Evolutionary conservation across 495 filamentous ascomycete genomes (phyloP).

Genomic region (Aspergillus leporis): DNA sequence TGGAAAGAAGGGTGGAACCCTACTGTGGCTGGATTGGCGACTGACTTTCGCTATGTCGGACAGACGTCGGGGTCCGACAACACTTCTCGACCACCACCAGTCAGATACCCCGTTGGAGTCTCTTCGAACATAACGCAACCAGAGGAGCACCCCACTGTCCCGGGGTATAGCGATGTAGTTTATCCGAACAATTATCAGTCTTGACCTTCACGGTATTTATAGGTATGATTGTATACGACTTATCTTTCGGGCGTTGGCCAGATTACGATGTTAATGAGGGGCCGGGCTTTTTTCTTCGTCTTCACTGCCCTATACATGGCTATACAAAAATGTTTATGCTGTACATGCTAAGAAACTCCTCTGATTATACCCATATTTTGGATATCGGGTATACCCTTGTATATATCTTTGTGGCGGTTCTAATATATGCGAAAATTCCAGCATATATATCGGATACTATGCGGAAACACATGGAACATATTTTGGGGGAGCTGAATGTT

Average conservation of each 20-base stretch:
- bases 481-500: background rate
- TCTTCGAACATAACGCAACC: constrained; percentile 11
- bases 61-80: constrained; percentile 16
- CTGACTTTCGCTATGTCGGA: constrained; percentile 15
- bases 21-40: constrained; percentile 13
- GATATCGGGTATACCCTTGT: background rate
- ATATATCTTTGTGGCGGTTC: background rate
- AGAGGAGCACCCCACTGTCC: constrained; percentile 5
- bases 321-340: background rate
- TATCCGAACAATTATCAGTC: constrained; percentile 18
- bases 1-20: constrained; percentile 38
- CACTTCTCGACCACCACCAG: constrained; percentile 10
- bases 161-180: constrained; percentile 12
- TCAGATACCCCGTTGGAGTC: constrained; percentile 5
- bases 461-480: background rate
- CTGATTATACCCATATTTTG: background rate
- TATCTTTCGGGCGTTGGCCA: background rate
- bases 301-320: background rate
- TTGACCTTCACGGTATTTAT: background rate
- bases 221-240: background rate
- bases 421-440: too few species aligned
- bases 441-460: background rate
- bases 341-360: background rate
- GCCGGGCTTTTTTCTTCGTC: background rate
- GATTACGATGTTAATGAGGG: background rate